Base-by-base conservation (phyloP, 257 asterid genomes). In the Gentiana macrophylla region DNA sequence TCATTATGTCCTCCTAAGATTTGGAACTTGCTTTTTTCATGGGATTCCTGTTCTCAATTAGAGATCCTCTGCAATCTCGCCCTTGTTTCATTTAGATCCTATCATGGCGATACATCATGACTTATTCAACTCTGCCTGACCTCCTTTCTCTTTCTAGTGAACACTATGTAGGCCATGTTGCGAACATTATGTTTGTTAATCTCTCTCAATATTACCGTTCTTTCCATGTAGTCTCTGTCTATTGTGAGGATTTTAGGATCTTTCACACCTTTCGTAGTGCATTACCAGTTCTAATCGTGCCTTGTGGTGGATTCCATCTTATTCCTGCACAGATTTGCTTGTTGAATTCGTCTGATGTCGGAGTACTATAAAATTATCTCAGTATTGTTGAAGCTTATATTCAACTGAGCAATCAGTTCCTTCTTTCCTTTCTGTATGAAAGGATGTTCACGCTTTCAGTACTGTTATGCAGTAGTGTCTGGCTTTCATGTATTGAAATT, bases 1-100 rank as follows among this genome's bases (percentile, higher is more conserved):
- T 90, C 74, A 90, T 90, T 62, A 82, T 90, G 96, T 72, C 96
- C 69, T 80, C 96, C 51, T 90, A 77, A 57, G 68, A 59, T 59
- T 50, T 56, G 73, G 63, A 55, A 58, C 35, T 59, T 52, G 66
- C 36, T 62, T 57, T 24, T 60, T 37, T 64, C 68, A 72, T 71
- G 78, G 68, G 47, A 62, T 67, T 64, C 36, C 64, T 60, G 43
- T 70, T 65, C 59, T 66, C 32, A 43, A 36, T 50, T 52, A 37
- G 47, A 68, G 72, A 57, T 63, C 50, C 64, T 37, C 68, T 64
- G 45, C 64, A 52, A 35, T 72, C 62, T 67, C 69, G 62, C 75
- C 65, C 81, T 74, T 56, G 72, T 67, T 72, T 69, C 76, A 74
- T 53, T 63, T 75, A 76, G 77, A 71, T 72, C 57, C 65, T 62